A percentile compares a stretch with the other conserved stretches of the same genome.
Evolutionary conservation across 2,329 filamentous ascomycete species (phyloP).

Genomic region (Penicillium sp.): DNA sequence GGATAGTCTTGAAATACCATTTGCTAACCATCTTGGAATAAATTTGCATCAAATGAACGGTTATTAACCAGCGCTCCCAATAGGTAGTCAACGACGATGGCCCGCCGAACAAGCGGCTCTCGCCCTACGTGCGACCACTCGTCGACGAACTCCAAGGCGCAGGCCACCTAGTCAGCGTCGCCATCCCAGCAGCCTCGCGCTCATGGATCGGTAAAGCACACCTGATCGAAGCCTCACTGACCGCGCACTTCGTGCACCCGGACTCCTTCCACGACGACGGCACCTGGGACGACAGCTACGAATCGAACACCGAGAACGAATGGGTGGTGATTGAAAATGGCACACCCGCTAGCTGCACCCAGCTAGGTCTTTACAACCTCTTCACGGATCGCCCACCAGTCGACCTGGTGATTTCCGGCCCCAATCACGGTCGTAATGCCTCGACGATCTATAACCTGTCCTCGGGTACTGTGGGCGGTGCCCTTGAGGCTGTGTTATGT

Average conservation of each 20-base stretch:
- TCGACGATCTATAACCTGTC: conserved; percentile 72
- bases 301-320: conserved; percentile 54
- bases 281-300: conserved; percentile 40
- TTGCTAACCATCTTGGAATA: background rate
- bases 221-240: conserved; percentile 78
- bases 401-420: conserved; percentile 70
- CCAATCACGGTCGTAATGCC: conserved; percentile 74
- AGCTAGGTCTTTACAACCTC: conserved; percentile 72
- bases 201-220: conserved; percentile 97
- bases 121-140: conserved; percentile 69
- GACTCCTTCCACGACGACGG: conserved; percentile 54
- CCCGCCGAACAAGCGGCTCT: conserved; percentile 65
- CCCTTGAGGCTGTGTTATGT: conserved; percentile 69
- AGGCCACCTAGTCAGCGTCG: conserved; percentile 79
- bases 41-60: too few species aligned
- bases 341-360: conserved; percentile 70
- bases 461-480: conserved; percentile 70
- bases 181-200: conserved; percentile 78
- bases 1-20: background rate
- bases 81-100: conserved; percentile 65
- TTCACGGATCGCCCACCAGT: conserved; percentile 63
- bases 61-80: background rate
- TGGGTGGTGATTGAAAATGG: conserved; percentile 70
- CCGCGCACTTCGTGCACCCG: conserved; percentile 71
- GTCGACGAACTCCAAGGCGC: conserved; percentile 63